These are phyloP conservation scores for Salisapilia sapeloensis DNA, from an alignment of 352 stramenopile species.

Conservation along the genomic window DNA sequence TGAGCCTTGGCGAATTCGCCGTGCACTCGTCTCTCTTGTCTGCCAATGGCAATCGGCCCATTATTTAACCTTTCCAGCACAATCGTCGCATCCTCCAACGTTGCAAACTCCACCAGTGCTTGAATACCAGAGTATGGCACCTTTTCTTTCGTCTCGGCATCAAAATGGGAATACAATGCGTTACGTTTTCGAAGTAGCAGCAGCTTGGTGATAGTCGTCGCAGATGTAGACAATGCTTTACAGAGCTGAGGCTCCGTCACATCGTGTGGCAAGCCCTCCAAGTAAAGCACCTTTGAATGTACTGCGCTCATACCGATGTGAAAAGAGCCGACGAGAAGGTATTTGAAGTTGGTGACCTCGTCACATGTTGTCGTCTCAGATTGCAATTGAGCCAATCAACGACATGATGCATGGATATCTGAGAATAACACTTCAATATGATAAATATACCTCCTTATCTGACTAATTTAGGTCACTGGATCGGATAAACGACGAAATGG, in stretches of 20 bases:
- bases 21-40: conserved; percentile 6
- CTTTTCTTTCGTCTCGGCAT: conserved; percentile 13
- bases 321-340: too few species aligned
- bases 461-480: too few species aligned
- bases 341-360: too few species aligned
- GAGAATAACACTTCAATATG: too few species aligned
- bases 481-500: too few species aligned
- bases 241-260: conserved; percentile 22
- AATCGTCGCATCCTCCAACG: conserved; percentile 10
- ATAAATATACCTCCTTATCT: too few species aligned
- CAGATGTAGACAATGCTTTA: conserved; percentile 9
- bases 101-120: conserved; percentile 20
- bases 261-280: conserved; percentile 23
- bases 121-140: conserved; percentile 16
- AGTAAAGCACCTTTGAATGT: conserved; percentile 40
- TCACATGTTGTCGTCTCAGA: too few species aligned
- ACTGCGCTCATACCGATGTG: too few species aligned
- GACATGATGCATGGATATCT: too few species aligned
- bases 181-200: conserved; percentile 36
- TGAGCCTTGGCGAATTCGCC: conserved; percentile 44
- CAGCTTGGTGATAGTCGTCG: conserved; percentile 13
- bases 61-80: conserved; percentile 11
- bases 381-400: too few species aligned
- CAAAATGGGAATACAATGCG: conserved; percentile 22
- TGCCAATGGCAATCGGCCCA: conserved; percentile 8